These are phyloP conservation scores for Solanum ahanhuiri DNA, from an alignment of 257 asterid species.

Conservation along the genomic window DNA sequence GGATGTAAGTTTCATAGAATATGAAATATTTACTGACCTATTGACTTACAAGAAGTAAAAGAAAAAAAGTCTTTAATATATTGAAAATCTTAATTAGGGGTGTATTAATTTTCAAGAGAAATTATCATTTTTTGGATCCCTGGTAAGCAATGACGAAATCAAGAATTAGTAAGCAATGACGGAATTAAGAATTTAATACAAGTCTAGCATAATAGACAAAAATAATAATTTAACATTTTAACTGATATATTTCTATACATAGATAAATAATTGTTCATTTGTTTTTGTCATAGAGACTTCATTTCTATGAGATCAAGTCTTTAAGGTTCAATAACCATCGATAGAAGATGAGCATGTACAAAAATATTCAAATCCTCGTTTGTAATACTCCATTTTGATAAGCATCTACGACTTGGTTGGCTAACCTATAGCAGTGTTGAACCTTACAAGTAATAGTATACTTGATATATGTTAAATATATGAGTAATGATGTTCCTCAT, in stretches of 20 bases:
- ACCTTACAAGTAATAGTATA: neutral
- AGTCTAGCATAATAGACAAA: neutral
- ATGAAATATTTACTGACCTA: neutral
- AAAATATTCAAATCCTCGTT: neutral
- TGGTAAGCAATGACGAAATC: neutral
- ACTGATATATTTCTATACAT: neutral
- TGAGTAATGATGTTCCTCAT: neutral
- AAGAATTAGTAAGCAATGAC: neutral
- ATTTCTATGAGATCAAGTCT: neutral
- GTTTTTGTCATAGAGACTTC: neutral
- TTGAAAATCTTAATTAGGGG: neutral
- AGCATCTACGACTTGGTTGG: neutral
- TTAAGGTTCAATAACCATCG: neutral
- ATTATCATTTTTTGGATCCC: neutral
- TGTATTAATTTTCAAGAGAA: neutral
- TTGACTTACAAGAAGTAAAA: neutral
- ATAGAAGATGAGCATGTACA: neutral
- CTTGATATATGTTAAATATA: neutral
- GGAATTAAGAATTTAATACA: neutral
- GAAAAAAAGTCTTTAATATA: neutral
- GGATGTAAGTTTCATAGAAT: neutral
- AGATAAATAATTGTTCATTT: neutral
- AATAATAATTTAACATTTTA: no score
- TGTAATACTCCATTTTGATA: neutral
- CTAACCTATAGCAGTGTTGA: neutral